Evolutionary conservation across 331 rosid genomes (phyloP).

Genomic region (Pyracantha coccinea): DNA sequence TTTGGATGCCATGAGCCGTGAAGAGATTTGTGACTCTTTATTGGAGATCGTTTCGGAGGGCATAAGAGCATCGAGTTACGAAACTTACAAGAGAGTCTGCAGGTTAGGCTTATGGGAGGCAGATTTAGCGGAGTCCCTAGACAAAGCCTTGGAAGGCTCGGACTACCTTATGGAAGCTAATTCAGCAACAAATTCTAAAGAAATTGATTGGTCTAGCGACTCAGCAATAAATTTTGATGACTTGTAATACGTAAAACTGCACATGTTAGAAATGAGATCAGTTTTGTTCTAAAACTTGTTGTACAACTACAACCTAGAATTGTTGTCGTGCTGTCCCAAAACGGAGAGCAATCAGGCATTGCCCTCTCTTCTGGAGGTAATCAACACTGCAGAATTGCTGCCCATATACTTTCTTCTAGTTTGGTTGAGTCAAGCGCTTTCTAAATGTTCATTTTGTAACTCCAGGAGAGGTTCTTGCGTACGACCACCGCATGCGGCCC

Average conservation of each 20-base stretch:
- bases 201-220: conserved; percentile 36
- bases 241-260: conserved; percentile 27
- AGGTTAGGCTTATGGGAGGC: conserved; percentile 57
- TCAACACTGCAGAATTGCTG: too few species aligned
- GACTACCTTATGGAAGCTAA: conserved; percentile 12
- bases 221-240: conserved; percentile 42
- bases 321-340: too few species aligned
- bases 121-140: conserved; percentile 53
- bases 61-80: conserved; percentile 46
- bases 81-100: conserved; percentile 52
- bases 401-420: too few species aligned
- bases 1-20: conserved; percentile 24
- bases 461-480: too few species aligned
- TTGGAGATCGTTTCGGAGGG: conserved; percentile 57
- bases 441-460: too few species aligned
- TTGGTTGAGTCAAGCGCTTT: too few species aligned
- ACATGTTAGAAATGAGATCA: conserved; percentile 2
- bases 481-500: too few species aligned
- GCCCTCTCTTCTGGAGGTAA: too few species aligned
- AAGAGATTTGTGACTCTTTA: conserved; percentile 35
- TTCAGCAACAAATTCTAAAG: conserved; percentile 21
- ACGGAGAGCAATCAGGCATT: too few species aligned
- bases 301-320: too few species aligned
- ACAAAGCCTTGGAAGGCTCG: conserved; percentile 30
- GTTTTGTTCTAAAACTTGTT: background rate